A percentile compares a stretch with the other conserved stretches of the same genome.
Evolutionary conservation across 2,329 filamentous ascomycete genomes (phyloP).

Genomic region (Dothistroma septosporum): DNA sequence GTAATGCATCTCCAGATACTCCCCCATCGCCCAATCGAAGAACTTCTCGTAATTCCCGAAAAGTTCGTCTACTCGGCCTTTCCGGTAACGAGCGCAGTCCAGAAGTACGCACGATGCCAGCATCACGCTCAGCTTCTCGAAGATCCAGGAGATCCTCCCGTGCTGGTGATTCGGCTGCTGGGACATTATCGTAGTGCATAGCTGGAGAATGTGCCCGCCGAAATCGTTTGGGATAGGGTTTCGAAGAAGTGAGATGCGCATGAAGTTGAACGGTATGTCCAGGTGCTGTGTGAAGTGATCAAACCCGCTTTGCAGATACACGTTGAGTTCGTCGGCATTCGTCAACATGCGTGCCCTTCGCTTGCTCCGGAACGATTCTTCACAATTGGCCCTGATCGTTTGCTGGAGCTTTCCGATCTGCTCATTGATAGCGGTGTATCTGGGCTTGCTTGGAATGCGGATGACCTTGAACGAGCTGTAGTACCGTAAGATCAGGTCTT

Average conservation of each 20-base stretch:
- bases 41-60: constrained; percentile 43
- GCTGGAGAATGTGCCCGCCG: constrained; percentile 48
- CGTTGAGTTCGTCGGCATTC: constrained; percentile 45
- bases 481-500: constrained; percentile 49
- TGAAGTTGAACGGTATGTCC: constrained; percentile 50
- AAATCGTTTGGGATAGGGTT: constrained; percentile 47
- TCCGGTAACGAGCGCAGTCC: constrained; percentile 41
- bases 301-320: constrained; percentile 49
- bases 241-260: constrained; percentile 43
- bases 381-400: constrained; percentile 42
- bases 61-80: constrained; percentile 37
- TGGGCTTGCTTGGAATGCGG: constrained; percentile 45
- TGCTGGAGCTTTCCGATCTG: constrained; percentile 47
- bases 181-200: constrained; percentile 43
- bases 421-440: constrained; percentile 47
- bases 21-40: constrained; percentile 41
- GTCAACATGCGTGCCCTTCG: constrained; percentile 46
- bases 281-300: constrained; percentile 48
- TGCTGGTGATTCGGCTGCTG: constrained; percentile 32
- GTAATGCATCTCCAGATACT: constrained; percentile 46
- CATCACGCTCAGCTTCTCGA: constrained; percentile 45
- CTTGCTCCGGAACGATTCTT: constrained; percentile 42
- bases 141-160: constrained; percentile 36
- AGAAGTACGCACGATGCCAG: constrained; percentile 51
- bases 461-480: constrained; percentile 48